Evolutionary conservation across 495 filamentous ascomycete species (phyloP), one percentile per base, ranked within the genome.

Genomic region (Neohortaea acidophila): DNA sequence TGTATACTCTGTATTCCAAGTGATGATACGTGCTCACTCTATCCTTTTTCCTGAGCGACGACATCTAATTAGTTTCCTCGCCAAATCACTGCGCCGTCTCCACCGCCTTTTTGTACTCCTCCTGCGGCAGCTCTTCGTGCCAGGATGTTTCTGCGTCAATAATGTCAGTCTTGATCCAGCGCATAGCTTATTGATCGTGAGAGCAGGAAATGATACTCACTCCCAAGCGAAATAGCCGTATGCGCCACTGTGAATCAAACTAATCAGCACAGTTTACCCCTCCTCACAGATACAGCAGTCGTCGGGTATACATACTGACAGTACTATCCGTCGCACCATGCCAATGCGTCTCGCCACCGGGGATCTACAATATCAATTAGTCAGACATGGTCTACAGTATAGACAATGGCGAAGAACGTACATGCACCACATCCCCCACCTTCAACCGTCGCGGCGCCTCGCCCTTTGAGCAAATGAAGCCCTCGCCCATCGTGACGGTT

Each of bases 321-420:
- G 42, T 45, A 26, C 18, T 19, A 9, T 32, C 42, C 6, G 42
- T 45, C 23, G 29, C 47, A 20, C 47, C 47, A 21, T 50, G 47
- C 47, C 47, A 50, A 20, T 50, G 47, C 42, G 38, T 50, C 34
- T 50, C 47, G 9, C 44, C n/a, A n/a, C n/a, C n/a, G n/a, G n/a
- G n/a, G n/a, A n/a, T n/a, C n/a, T n/a, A n/a, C n/a, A n/a, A n/a
- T n/a, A n/a, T n/a, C n/a, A n/a, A n/a, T n/a, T n/a, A n/a, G n/a
- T n/a, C n/a, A n/a, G n/a, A n/a, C n/a, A n/a, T n/a, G n/a, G n/a
- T n/a, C n/a, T n/a, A n/a, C n/a, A n/a, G n/a, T n/a, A n/a, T n/a
- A n/a, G n/a, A n/a, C n/a, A n/a, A n/a, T n/a, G n/a, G n/a, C n/a
- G n/a, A n/a, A n/a, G n/a, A n/a, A n/a, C 42, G 33, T 1, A 50